Percentiles rank a stretch among this genome's conserved stretches.
Evolutionary conservation across 768 basidiomycete genomes (phyloP).

Genomic region (Pleurotus sapidus): DNA sequence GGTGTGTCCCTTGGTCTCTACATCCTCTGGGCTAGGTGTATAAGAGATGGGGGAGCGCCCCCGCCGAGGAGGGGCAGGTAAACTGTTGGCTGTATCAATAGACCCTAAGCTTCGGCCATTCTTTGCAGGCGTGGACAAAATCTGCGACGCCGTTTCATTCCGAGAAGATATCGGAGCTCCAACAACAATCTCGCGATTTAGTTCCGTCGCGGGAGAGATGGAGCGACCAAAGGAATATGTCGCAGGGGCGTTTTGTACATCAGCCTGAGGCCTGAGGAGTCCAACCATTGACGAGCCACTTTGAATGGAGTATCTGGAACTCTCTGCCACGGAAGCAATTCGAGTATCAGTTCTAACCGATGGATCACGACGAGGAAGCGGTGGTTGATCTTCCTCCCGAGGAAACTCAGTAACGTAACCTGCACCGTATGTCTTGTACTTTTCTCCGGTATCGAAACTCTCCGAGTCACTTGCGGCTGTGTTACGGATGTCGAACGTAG

Average conservation of each 20-base stretch:
- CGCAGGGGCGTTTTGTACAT: background rate
- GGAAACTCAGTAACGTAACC: background rate
- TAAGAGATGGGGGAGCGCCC: constrained; percentile 20
- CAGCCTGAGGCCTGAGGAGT: background rate
- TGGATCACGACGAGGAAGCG: constrained; percentile 2
- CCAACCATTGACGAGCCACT: background rate
- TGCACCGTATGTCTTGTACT: background rate
- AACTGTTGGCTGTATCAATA: constrained; percentile 21
- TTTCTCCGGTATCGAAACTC: constrained; percentile 22
- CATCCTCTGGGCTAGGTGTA: constrained; percentile 11
- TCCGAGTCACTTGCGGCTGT: constrained; percentile 25
- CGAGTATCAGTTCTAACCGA: constrained; percentile 11
- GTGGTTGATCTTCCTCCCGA: background rate
- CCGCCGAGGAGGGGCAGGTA: constrained; percentile 35
- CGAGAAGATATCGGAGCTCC: background rate
- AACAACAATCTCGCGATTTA: constrained; percentile 1
- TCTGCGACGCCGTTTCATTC: background rate
- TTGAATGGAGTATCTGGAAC: background rate
- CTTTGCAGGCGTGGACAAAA: constrained; percentile 5
- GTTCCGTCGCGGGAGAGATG: constrained; percentile 8
- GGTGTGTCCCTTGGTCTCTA: background rate
- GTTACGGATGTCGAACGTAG: constrained; percentile 39
- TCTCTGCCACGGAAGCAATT: background rate
- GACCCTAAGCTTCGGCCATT: constrained; percentile 23
- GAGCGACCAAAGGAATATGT: constrained; percentile 7